Evolutionary conservation across 1,139 yeast species (phyloP), one percentile per base, ranked within the genome.

Genomic region (Pichia terricola): DNA sequence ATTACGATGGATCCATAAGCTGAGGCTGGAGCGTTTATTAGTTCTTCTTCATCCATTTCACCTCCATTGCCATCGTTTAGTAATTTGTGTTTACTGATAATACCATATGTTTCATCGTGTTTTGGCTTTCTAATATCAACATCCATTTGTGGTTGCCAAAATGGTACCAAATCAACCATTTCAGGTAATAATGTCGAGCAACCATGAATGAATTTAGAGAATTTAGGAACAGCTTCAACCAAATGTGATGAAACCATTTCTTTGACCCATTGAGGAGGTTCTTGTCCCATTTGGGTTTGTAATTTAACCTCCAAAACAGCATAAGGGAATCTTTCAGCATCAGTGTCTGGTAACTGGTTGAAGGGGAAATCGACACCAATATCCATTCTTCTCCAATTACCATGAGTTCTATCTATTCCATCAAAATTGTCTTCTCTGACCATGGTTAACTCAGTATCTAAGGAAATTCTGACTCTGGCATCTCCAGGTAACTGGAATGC

Each of bases 401-500:
- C 82, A 54, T 85, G 74, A 4, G 97, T 87, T 64, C 98, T 79
- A 61, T 88, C 94, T 50, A 71, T 65, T 34, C 96, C 96, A 64
- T 91, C 98, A 60, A 91, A 91, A 63, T 91, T 81, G 64, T 91
- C 98, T 66, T 91, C 98, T 64, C 98, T 81, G 38, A 89, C 88
- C 96, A 91, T 86, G 28, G 94, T 72, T 54, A 91, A 75, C 65
- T 91, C 97, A 1, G 98, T 89, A 63, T 91, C 98, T 53, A 91
- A 78, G 41, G 97, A 91, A 53, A 94, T 91, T 72, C 98, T 88
- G 40, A 91, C 98, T 61, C 98, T 79, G 4, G 98, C 98, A 65
- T 91, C 98, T 49, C 98, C 98, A 3, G 98, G 98, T 47, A 91
- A 76, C 68, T 91, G 98, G 76, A 91, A 91, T 6, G 98, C 98